Percentiles rank a stretch among this genome's conserved stretches.
phyloP scores from a whole-genome alignment of 2,329 filamentous ascomycete species.

The Exserohilum turcica region DNA sequence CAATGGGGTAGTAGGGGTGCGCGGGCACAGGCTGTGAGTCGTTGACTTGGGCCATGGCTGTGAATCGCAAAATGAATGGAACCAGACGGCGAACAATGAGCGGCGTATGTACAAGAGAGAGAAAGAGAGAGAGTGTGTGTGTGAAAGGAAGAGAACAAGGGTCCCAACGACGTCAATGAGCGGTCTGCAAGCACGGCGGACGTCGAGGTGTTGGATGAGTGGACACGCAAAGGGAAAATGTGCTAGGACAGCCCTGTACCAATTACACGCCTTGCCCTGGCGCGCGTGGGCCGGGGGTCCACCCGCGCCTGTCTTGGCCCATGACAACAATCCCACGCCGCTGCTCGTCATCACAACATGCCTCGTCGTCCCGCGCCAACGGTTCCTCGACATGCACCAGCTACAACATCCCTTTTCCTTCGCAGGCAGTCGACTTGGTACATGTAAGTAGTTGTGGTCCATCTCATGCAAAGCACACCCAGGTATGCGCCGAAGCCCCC shows the following conservation, averaged over 20 bases:
- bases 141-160: neutral
- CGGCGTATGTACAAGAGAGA: neutral
- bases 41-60: slow-evolving; percentile 20
- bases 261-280: neutral
- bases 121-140: too few relatives aligned
- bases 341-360: slow-evolving; percentile 14
- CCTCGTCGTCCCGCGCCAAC: slow-evolving; percentile 1
- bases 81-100: neutral
- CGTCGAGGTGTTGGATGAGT: slow-evolving; percentile 8
- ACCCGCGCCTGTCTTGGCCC: neutral
- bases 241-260: slow-evolving; percentile 5
- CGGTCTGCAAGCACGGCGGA: slow-evolving; percentile 8
- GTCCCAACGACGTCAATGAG: neutral
- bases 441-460: too few relatives aligned
- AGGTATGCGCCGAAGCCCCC: too few relatives aligned
- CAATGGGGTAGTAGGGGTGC: slow-evolving; percentile 75
- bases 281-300: neutral
- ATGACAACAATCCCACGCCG: neutral
- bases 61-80: neutral
- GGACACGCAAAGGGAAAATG: slow-evolving; percentile 7
- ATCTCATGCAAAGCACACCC: too few relatives aligned
- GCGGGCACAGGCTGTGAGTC: slow-evolving; percentile 20
- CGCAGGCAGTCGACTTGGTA: too few relatives aligned
- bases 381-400: neutral
- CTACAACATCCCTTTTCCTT: neutral